Conservation (phyloP, 192 early-diverging fungal species). For the Linnemannia schmuckeri region DNA sequence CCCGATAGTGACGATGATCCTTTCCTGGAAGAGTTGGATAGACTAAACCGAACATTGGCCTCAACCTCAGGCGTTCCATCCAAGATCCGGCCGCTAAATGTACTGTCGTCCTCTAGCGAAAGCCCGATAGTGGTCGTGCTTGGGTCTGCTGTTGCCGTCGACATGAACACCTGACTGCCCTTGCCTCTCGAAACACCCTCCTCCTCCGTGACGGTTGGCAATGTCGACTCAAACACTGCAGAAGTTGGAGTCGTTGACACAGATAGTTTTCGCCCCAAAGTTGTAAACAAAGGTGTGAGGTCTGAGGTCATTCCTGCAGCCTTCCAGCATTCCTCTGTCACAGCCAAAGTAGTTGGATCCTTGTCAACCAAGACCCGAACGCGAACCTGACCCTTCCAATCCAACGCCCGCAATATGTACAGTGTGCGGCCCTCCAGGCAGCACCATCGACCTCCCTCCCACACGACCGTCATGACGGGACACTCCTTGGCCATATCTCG, state of each 20-base stretch:
- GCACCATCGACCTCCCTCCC: slow-evolving; percentile 54
- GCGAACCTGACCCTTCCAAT: slow-evolving; percentile 45
- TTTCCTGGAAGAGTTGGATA: not conserved
- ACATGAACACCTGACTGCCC: not conserved
- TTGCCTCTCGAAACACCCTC: not conserved
- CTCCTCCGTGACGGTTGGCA: not conserved
- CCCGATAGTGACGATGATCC: slow-evolving; percentile 1
- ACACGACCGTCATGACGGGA: slow-evolving; percentile 52
- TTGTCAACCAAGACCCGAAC: slow-evolving; percentile 50
- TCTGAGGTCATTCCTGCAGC: slow-evolving; percentile 37
- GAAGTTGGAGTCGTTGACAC: not conserved
- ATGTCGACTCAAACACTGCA: not conserved
- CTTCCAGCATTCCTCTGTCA: slow-evolving; percentile 52
- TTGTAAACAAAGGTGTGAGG: not conserved
- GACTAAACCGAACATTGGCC: not conserved
- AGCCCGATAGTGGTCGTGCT: slow-evolving; percentile 14
- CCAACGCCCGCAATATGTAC: slow-evolving; percentile 44
- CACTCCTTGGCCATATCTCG: slow-evolving; percentile 53
- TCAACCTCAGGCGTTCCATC: not conserved
- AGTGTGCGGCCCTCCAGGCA: slow-evolving; percentile 51
- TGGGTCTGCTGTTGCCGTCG: slow-evolving; percentile 3
- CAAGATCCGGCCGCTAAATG: not conserved
- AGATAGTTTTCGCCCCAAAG: not conserved
- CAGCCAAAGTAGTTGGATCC: slow-evolving; percentile 37
- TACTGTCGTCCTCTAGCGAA: slow-evolving; percentile 21